phyloP scores from a whole-genome alignment of 2,329 filamentous ascomycete genomes.

The Fusarium keratoplasticum region DNA sequence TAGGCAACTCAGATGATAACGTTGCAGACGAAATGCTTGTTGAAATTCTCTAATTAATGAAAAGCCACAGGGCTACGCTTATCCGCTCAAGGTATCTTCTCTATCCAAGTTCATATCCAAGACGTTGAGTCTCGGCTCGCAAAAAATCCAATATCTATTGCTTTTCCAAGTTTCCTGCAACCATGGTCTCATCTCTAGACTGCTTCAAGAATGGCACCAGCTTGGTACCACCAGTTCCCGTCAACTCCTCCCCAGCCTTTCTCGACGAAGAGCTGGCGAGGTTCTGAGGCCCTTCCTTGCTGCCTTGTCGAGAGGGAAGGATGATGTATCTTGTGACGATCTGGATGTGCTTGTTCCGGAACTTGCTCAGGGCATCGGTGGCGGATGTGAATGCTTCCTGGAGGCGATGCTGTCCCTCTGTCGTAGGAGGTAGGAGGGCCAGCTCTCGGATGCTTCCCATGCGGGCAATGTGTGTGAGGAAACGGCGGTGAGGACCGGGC shows the following conservation, averaged over 20 bases:
- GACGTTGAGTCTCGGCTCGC: neutral
- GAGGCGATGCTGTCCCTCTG: slow-evolving; percentile 59
- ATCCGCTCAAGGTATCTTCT: slow-evolving; percentile 19
- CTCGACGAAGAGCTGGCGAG: slow-evolving; percentile 58
- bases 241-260: slow-evolving; percentile 63
- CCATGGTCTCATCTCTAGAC: slow-evolving; percentile 82
- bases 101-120: neutral
- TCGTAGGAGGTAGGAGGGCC: slow-evolving; percentile 66
- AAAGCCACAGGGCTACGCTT: neutral
- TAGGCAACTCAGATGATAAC: neutral
- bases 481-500: slow-evolving; percentile 84
- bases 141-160: neutral
- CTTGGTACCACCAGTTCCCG: slow-evolving; percentile 88
- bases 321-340: slow-evolving; percentile 94
- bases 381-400: slow-evolving; percentile 74
- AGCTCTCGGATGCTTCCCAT: slow-evolving; percentile 81
- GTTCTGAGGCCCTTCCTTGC: slow-evolving; percentile 49
- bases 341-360: slow-evolving; percentile 88
- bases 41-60: neutral
- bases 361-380: slow-evolving; percentile 77
- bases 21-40: neutral
- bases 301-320: slow-evolving; percentile 70
- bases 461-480: slow-evolving; percentile 76
- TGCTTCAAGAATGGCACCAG: slow-evolving; percentile 92
- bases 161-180: slow-evolving; percentile 50